These are phyloP conservation scores for Cenchrus fungigraminus DNA, from an alignment of 176 grass and related monocot species.

Conservation along the genomic window DNA sequence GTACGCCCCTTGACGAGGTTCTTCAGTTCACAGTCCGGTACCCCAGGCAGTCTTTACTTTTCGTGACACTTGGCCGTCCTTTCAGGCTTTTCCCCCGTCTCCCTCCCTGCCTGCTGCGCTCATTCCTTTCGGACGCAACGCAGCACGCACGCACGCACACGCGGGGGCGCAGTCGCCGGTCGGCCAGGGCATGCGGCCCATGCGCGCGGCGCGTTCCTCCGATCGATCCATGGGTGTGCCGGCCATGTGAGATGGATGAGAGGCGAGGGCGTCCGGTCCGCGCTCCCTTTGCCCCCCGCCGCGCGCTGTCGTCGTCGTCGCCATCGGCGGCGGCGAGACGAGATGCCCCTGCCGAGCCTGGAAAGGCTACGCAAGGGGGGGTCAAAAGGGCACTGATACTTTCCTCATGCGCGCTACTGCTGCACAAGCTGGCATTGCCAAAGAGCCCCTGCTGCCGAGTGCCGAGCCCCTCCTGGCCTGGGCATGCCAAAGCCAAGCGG, in stretches of 20 bases:
- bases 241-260: slow-evolving; percentile 40
- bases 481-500: background rate
- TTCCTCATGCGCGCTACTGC: background rate
- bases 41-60: background rate
- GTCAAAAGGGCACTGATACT: slow-evolving; percentile 27
- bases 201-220: background rate
- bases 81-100: background rate
- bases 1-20: no score
- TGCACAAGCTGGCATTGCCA: no score
- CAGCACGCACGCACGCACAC: background rate
- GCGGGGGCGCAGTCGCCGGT: no score
- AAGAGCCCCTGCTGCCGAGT: no score
- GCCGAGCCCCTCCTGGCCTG: no score
- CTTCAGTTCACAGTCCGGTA: no score
- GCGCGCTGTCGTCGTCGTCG: background rate
- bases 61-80: slow-evolving; percentile 18
- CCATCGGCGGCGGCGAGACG: background rate
- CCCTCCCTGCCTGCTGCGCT: background rate
- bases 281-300: background rate
- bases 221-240: background rate
- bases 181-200: background rate
- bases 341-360: slow-evolving; percentile 22
- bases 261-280: background rate
- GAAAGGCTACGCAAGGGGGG: slow-evolving; percentile 22
- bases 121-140: background rate